Evolutionary conservation across 768 basidiomycete species (phyloP).

Genomic region (Trametes coccinea): DNA sequence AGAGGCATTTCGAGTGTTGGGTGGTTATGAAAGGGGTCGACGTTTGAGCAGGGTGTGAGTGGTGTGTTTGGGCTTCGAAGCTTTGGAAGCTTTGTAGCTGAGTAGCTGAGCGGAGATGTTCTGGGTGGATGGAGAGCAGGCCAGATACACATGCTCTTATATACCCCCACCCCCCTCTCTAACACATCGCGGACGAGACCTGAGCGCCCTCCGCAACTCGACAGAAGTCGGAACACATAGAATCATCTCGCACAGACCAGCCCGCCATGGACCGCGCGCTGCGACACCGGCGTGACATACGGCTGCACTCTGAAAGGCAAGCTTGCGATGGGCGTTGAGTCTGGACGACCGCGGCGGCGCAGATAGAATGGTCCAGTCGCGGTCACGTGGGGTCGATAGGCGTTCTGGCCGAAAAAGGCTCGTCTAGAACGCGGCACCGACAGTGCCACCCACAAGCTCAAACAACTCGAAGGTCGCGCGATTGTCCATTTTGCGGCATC

Average conservation of each 20-base stretch:
- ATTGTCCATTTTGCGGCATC: neutral
- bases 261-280: conserved; percentile 10
- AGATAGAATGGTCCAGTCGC: conserved; percentile 21
- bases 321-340: neutral
- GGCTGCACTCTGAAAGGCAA: neutral
- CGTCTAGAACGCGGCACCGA: conserved; percentile 9
- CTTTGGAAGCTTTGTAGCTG: neutral
- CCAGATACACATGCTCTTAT: conserved; percentile 14
- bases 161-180: conserved; percentile 10
- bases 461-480: conserved; percentile 9
- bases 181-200: neutral
- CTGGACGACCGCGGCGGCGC: conserved; percentile 9
- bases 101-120: conserved; percentile 14
- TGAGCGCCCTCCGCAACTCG: conserved; percentile 6
- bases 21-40: neutral
- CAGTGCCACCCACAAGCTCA: conserved; percentile 20
- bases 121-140: conserved; percentile 22
- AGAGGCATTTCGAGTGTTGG: conserved; percentile 11
- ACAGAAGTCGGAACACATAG: conserved; percentile 22
- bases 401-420: conserved; percentile 24
- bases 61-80: neutral
- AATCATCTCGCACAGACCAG: conserved; percentile 20
- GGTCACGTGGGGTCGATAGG: conserved; percentile 20
- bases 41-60: conserved; percentile 2
- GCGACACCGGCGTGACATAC: conserved; percentile 7